Evolutionary conservation across 371 early-diverging fungal genomes (phyloP).

Genomic region (Choanephora cucurbitarum): DNA sequence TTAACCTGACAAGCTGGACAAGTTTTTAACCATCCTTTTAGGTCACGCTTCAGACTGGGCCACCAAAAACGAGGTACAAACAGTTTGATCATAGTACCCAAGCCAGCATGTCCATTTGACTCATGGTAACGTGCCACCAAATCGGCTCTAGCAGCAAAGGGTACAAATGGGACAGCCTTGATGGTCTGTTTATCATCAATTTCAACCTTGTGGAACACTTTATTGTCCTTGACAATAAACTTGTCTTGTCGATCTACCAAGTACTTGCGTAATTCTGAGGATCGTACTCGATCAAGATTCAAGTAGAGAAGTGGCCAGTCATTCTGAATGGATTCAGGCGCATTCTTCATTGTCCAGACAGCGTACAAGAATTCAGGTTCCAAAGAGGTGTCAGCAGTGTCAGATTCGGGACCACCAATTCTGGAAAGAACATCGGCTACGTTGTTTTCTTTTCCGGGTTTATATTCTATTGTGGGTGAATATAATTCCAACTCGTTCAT

Average conservation of each 20-base stretch:
- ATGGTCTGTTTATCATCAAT: neutral
- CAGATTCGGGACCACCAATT: conserved; percentile 4
- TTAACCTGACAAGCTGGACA: conserved; percentile 23
- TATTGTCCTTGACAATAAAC: too few relatives aligned
- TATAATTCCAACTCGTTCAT: conserved; percentile 31
- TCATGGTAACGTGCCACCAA: conserved; percentile 1
- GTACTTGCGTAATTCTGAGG: too few relatives aligned
- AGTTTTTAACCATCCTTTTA: conserved; percentile 11
- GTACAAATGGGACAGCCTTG: neutral
- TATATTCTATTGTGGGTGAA: conserved; percentile 31
- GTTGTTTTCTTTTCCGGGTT: conserved; percentile 29
- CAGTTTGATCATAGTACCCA: neutral
- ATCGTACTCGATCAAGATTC: neutral
- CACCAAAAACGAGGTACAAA: too few relatives aligned
- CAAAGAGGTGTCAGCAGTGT: neutral
- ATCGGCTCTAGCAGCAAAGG: conserved; percentile 9
- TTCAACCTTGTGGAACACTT: neutral
- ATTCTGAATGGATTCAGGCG: neutral
- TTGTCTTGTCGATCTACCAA: too few relatives aligned
- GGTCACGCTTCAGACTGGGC: too few relatives aligned
- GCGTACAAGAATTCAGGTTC: conserved; percentile 25
- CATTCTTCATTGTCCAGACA: neutral
- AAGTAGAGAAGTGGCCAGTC: conserved; percentile 28
- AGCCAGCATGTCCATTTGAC: conserved; percentile 11
- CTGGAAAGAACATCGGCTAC: conserved; percentile 17